Evolutionary conservation across 108 stramenopile genomes (phyloP).

Genomic region (Skeletonema menzelii): DNA sequence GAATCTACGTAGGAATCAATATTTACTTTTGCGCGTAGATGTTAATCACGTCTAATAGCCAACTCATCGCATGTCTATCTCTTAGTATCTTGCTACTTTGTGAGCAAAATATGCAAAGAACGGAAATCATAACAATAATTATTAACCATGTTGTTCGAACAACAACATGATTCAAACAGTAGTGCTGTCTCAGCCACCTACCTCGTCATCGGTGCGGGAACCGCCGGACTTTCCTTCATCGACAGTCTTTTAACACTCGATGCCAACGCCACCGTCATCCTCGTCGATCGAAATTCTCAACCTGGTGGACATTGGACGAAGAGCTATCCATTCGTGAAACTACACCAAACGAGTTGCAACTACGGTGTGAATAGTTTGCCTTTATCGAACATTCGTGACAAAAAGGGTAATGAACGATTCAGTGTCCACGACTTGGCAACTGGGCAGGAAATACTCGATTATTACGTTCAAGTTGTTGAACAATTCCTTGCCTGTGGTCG

Average conservation of each 20-base stretch:
- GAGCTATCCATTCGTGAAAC: background rate
- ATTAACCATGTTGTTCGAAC: too few relatives aligned
- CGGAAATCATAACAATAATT: too few relatives aligned
- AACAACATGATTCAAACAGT: too few relatives aligned
- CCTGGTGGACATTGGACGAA: constrained; percentile 3
- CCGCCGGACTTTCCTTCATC: constrained; percentile 20
- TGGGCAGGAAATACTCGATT: constrained; percentile 3
- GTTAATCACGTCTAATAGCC: too few relatives aligned
- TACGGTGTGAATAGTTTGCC: constrained; percentile 17
- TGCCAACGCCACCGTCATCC: constrained; percentile 17
- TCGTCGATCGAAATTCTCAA: constrained; percentile 9
- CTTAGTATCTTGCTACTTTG: too few relatives aligned
- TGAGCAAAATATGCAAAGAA: too few relatives aligned
- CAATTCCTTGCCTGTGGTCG: constrained; percentile 5
- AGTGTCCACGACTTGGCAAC: constrained; percentile 2
- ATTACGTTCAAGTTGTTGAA: constrained; percentile 1
- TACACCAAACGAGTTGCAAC: constrained; percentile 1
- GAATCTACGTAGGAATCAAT: too few relatives aligned
- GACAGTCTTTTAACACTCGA: constrained; percentile 12
- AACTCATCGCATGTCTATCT: too few relatives aligned
- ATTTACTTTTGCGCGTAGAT: too few relatives aligned
- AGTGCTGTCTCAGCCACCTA: too few relatives aligned
- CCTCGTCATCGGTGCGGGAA: constrained; percentile 14
- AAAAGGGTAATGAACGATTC: constrained; percentile 12
- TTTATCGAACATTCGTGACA: constrained; percentile 6